phyloP scores from a whole-genome alignment of 768 basidiomycete species.

The Tricholoma matsutake region DNA sequence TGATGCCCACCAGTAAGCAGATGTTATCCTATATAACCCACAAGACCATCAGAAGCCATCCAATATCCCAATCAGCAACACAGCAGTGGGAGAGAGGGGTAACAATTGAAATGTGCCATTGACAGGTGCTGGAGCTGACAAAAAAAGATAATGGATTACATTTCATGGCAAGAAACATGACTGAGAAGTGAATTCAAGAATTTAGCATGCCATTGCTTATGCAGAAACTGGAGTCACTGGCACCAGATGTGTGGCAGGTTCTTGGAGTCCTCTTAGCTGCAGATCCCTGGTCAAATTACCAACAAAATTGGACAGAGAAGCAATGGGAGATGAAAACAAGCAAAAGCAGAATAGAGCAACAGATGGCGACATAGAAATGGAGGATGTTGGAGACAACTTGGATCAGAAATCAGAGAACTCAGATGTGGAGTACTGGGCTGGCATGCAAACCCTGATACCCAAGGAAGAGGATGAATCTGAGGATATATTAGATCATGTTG shows the following conservation, averaged over 20 bases:
- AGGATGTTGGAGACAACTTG: background rate
- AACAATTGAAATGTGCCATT: background rate
- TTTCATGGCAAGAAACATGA: background rate
- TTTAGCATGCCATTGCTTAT: background rate
- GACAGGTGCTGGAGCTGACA: background rate
- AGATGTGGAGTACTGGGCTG: background rate
- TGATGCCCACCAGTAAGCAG: background rate
- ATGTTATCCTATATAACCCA: background rate
- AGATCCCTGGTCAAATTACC: background rate
- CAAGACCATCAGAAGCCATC: background rate
- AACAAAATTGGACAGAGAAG: background rate
- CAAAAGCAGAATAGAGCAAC: background rate
- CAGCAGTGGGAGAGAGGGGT: background rate
- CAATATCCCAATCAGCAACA: background rate
- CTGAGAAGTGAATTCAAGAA: background rate
- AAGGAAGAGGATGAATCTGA: background rate
- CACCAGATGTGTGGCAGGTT: background rate
- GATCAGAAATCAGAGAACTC: background rate
- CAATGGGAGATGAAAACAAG: background rate
- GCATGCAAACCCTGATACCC: background rate
- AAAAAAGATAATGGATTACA: background rate
- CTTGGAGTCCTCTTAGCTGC: background rate
- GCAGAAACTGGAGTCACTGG: background rate
- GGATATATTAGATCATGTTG: background rate
- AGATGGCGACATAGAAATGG: background rate